phyloP scores from a whole-genome alignment of 169 alveolate genomes.

The Eimeria zaria region DNA sequence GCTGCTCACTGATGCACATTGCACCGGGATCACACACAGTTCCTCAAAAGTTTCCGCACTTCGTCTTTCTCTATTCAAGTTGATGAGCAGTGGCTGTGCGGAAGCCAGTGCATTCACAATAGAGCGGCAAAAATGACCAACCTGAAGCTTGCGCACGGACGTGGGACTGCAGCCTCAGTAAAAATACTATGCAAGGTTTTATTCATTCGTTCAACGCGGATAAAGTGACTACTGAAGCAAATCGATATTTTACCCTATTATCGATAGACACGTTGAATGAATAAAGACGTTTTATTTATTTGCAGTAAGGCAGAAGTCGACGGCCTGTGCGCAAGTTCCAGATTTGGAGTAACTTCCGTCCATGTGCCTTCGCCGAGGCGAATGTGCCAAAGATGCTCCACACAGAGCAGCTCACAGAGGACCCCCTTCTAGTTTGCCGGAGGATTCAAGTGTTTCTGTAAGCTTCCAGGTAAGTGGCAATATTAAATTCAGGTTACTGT shows the following conservation, averaged over 20 bases:
- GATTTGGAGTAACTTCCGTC: not conserved
- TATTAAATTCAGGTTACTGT: not conserved
- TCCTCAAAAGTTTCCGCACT: not conserved
- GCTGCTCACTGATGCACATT: not conserved
- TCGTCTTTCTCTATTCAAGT: not conserved
- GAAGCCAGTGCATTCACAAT: not conserved
- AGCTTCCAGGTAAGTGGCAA: not conserved
- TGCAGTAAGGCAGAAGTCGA: not conserved
- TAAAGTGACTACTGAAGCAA: not conserved
- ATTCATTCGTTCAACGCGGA: not conserved
- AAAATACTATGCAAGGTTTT: not conserved
- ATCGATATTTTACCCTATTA: not conserved
- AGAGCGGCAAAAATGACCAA: not conserved
- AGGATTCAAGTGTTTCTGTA: not conserved
- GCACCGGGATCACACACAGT: not conserved
- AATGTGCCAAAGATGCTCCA: too few species aligned
- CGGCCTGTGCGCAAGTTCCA: not conserved
- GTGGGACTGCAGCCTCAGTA: not conserved
- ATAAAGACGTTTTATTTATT: too few species aligned
- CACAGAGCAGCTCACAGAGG: not conserved
- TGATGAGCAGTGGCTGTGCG: not conserved
- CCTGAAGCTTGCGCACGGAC: not conserved
- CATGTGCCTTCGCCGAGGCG: not conserved
- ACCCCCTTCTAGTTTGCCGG: not conserved
- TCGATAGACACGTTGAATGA: not conserved